Percentiles rank a stretch among this genome's conserved stretches.
These are phyloP conservation scores for Tylopilus rubrobrunneus DNA, from an alignment of 768 basidiomycete species.

Conservation along the genomic window DNA sequence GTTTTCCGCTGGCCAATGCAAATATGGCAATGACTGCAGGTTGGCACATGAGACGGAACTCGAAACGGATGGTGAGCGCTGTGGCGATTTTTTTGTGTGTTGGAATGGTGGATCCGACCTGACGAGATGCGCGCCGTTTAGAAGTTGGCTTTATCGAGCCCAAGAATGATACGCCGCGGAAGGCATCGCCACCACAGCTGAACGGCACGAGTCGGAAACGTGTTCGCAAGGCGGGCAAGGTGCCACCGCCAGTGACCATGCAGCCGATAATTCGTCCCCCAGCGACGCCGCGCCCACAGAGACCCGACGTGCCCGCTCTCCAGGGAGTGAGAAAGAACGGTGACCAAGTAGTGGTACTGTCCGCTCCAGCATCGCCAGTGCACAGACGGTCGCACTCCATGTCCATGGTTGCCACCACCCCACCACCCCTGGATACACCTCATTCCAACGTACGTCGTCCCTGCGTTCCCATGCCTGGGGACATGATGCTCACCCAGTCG, in stretches of 20 bases:
- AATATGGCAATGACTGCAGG: conserved; percentile 26
- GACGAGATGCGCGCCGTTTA: background rate
- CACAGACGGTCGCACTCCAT: conserved; percentile 28
- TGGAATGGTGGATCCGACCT: background rate
- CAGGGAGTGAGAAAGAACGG: background rate
- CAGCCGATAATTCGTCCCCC: background rate
- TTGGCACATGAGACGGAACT: conserved; percentile 29
- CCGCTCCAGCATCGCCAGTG: conserved; percentile 8
- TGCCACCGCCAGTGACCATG: background rate
- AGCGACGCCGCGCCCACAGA: background rate
- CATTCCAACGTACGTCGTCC: conserved; percentile 14
- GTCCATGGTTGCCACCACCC: conserved; percentile 21
- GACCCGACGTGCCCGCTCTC: background rate
- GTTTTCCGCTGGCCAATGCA: conserved; percentile 23
- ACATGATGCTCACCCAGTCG: background rate
- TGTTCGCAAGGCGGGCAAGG: conserved; percentile 7
- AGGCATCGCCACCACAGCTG: background rate
- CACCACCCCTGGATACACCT: conserved; percentile 8
- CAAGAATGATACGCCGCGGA: background rate
- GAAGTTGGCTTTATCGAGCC: conserved; percentile 19
- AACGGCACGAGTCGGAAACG: conserved; percentile 8
- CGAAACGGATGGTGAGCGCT: conserved; percentile 20
- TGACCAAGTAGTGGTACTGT: background rate
- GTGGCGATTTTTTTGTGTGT: background rate
- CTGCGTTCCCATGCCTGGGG: background rate